phyloP scores from a whole-genome alignment of 1,284 basidiomycete species.

The Afroboletus lepidellus region DNA sequence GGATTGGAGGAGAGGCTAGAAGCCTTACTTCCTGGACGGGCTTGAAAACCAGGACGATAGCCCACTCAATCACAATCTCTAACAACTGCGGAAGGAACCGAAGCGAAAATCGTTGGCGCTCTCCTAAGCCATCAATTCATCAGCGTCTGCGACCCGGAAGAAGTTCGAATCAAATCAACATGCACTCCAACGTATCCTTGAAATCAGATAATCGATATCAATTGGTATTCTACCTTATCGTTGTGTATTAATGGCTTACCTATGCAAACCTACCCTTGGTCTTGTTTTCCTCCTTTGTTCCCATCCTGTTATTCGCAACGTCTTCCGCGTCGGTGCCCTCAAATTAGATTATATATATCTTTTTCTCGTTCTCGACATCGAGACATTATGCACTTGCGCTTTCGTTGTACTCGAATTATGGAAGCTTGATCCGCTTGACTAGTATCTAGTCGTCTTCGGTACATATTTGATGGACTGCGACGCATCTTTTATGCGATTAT shows the following conservation, averaged over 20 bases:
- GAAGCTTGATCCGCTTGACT: neutral
- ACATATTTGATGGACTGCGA: constrained; percentile 1
- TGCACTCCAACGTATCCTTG: constrained; percentile 9
- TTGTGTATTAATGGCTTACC: constrained; percentile 26
- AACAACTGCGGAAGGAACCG: neutral
- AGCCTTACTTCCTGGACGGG: constrained; percentile 37
- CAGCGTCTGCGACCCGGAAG: neutral
- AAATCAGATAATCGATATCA: constrained; percentile 20
- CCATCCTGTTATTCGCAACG: constrained; percentile 1
- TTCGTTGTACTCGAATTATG: neutral
- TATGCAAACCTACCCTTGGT: constrained; percentile 16
- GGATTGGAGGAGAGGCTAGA: constrained; percentile 82
- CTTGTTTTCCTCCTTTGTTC: neutral
- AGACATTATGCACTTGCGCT: constrained; percentile 2
- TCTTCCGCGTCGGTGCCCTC: neutral
- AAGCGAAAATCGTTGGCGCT: neutral
- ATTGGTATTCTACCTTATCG: constrained; percentile 27
- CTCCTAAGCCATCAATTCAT: neutral
- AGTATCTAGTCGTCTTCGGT: neutral
- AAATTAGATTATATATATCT: constrained; percentile 8
- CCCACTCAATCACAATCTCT: neutral
- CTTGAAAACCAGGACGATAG: constrained; percentile 12
- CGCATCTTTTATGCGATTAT: constrained; percentile 7
- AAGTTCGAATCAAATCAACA: neutral
- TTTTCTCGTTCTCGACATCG: constrained; percentile 4